phyloP scores from a whole-genome alignment of 2,329 filamentous ascomycete species.

The Arthrobotrys sphaeroides region DNA sequence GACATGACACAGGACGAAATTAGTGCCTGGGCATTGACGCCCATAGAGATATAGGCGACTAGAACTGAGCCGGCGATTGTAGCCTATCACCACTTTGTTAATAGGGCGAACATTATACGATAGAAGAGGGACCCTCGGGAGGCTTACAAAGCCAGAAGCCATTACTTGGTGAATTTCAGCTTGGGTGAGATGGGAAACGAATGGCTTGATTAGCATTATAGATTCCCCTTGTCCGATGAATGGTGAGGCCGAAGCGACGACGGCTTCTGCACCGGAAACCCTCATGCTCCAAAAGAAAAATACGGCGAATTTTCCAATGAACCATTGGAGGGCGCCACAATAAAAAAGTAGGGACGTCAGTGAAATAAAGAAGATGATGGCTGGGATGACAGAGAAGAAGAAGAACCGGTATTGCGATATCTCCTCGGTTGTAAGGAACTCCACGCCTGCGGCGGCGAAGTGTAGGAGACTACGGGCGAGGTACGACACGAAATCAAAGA shows the following conservation, averaged over 20 bases:
- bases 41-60: conserved; percentile 84
- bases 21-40: conserved; percentile 82
- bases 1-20: conserved; percentile 96
- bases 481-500: conserved; percentile 86
- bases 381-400: conserved; percentile 80
- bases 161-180: conserved; percentile 93
- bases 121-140: neutral
- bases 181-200: conserved; percentile 82
- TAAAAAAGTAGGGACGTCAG: conserved; percentile 89
- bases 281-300: conserved; percentile 92
- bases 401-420: conserved; percentile 70
- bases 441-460: conserved; percentile 77
- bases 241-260: conserved; percentile 89
- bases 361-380: conserved; percentile 95
- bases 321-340: conserved; percentile 84
- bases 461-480: conserved; percentile 78
- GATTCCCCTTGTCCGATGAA: conserved; percentile 96
- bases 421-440: conserved; percentile 72
- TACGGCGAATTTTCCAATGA: conserved; percentile 82
- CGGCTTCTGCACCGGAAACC: conserved; percentile 90
- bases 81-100: conserved; percentile 66
- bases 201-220: conserved; percentile 88
- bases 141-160: conserved; percentile 74
- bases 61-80: conserved; percentile 90
- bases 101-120: too few relatives aligned